phyloP scores from a whole-genome alignment of 495 filamentous ascomycete genomes.

The Penicillium robsamsonii region DNA sequence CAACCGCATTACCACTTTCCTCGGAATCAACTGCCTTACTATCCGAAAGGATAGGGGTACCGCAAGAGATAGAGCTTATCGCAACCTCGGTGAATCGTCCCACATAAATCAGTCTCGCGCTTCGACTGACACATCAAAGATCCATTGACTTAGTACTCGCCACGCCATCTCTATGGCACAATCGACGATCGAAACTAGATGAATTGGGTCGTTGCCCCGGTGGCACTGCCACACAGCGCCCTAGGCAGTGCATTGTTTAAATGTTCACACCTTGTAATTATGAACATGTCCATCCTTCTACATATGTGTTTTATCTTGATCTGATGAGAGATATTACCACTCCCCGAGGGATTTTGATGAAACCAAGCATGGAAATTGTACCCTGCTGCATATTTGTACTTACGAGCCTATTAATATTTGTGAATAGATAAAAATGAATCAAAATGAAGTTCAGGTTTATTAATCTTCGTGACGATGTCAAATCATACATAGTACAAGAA shows the following conservation, averaged over 20 bases:
- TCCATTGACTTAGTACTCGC: slow-evolving; percentile 18
- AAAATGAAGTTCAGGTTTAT: slow-evolving; percentile 4
- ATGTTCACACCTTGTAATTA: slow-evolving; percentile 11
- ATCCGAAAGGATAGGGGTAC: slow-evolving; percentile 63
- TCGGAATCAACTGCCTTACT: slow-evolving; percentile 91
- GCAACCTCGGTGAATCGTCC: slow-evolving; percentile 32
- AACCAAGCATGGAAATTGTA: slow-evolving; percentile 1
- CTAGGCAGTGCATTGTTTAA: not conserved
- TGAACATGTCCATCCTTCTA: slow-evolving; percentile 3
- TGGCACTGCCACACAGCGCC: not conserved
- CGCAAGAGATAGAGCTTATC: slow-evolving; percentile 42
- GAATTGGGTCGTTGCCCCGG: not conserved
- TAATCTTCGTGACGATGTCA: not conserved
- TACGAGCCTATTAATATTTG: slow-evolving; percentile 15
- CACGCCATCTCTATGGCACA: not conserved
- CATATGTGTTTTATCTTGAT: not conserved
- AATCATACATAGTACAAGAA: slow-evolving; percentile 2
- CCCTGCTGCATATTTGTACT: slow-evolving; percentile 10
- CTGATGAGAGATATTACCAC: not conserved
- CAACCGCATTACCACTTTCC: slow-evolving; percentile 82
- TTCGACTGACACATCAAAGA: slow-evolving; percentile 24
- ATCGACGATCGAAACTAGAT: not conserved
- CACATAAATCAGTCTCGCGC: slow-evolving; percentile 1
- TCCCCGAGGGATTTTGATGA: slow-evolving; percentile 22
- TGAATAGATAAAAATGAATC: slow-evolving; percentile 10